These are phyloP conservation scores for Paramecium tetraurelia DNA, from an alignment of 73 alveolate genomes.

Conservation along the genomic window DNA sequence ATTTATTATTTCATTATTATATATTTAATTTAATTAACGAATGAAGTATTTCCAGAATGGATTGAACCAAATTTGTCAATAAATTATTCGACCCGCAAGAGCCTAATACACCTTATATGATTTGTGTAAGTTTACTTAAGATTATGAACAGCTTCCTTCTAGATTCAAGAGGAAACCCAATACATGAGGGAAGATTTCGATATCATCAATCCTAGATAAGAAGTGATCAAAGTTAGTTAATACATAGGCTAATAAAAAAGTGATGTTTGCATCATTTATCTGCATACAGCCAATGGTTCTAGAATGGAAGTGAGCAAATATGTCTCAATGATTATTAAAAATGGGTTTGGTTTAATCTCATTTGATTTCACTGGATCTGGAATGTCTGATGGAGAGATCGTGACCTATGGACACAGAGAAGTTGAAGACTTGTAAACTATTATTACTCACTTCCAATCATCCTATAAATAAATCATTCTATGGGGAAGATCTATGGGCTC, in stretches of 20 bases:
- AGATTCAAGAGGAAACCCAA: neutral
- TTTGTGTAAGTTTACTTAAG: neutral
- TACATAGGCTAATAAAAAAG: neutral
- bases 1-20: neutral
- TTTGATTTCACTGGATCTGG: slow-evolving; percentile 40
- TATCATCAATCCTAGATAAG: neutral
- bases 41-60: neutral
- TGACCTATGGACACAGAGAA: slow-evolving; percentile 13
- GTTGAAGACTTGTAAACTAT: neutral
- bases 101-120: neutral
- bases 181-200: neutral
- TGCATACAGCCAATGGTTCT: slow-evolving; percentile 30
- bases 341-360: neutral
- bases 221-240: neutral
- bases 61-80: neutral
- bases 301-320: neutral
- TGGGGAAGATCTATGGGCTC: slow-evolving; percentile 45
- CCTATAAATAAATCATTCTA: neutral
- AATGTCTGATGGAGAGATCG: slow-evolving; percentile 6
- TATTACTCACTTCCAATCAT: neutral
- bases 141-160: neutral
- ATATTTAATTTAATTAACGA: neutral
- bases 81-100: slow-evolving; percentile 15
- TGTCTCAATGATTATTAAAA: neutral
- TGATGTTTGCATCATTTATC: neutral